phyloP scores from a whole-genome alignment of 2,329 filamentous ascomycete genomes.

The Tolypocladium inflatum region DNA sequence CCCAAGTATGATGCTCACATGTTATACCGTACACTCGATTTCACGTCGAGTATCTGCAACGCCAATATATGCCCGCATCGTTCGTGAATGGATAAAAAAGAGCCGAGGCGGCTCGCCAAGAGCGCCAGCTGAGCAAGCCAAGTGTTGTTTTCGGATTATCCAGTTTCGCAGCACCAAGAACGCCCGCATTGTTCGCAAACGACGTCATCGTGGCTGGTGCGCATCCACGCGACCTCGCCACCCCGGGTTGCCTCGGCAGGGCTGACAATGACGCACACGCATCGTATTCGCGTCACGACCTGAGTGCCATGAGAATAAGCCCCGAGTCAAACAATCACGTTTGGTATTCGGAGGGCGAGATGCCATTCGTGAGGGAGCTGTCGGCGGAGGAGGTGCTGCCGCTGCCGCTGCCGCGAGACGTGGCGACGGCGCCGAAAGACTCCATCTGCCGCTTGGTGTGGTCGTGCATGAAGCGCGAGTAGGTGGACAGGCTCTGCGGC shows the following conservation, averaged over 20 bases:
- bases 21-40: background rate
- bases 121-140: background rate
- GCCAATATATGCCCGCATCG: background rate
- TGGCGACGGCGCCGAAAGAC: constrained; percentile 25
- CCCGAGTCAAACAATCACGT: background rate
- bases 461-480: constrained; percentile 52
- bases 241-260: background rate
- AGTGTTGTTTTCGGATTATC: background rate
- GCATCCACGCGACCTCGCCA: background rate
- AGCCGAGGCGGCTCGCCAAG: background rate
- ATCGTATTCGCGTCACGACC: background rate
- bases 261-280: background rate
- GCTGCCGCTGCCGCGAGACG: constrained; percentile 8
- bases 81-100: background rate
- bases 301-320: background rate
- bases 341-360: constrained; percentile 8
- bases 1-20: background rate
- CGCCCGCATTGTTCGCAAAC: background rate
- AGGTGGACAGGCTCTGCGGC: constrained; percentile 41
- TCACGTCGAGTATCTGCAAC: background rate
- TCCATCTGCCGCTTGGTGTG: constrained; percentile 61
- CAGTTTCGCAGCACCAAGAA: background rate
- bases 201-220: background rate
- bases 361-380: constrained; percentile 18
- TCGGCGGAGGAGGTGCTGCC: constrained; percentile 9